Evolutionary conservation across 108 stramenopile species (phyloP), one percentile per base, ranked within the genome.

Genomic region (Nannochloropsis salina): DNA sequence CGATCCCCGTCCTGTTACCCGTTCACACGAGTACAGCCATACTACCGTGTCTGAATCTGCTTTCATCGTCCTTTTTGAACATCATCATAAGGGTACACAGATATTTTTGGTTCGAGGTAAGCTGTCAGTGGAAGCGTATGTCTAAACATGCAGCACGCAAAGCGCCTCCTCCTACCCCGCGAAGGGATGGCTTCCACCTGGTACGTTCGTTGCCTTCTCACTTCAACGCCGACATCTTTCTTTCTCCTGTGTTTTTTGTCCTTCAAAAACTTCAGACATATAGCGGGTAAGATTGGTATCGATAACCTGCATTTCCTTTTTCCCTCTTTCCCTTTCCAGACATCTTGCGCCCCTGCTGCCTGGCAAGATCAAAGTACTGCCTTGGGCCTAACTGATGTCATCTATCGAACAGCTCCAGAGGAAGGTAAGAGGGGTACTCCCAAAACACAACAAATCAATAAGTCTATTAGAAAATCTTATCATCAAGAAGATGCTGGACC

Each of bases 331-430:
- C 81, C 8, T 15, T 41, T 9, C 22, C 41, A 41, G 22, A 81
- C 40, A 11, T 81, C 81, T 41, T 31, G 22, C 81, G 81, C 12
- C 2, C 81, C 81, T 12, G 81, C 81, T n/a, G 81, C 41, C 6
- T 81, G 81, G 81, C 81, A 41, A 41, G 81, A 81, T 81, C 81
- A 12, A 41, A 81, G 81, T 40, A n/a, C 20, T 31, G 22, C 81
- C 22, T 40, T 81, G 8, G 81, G 81, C 22, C 41, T 81, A 11
- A 31, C 22, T 11, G 81, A 81, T 31, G 81, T 81, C 40, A 81
- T 74, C n/a, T 74, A 74, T 74, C 61, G 61, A 15, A n/a, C n/a
- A 15, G 61, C 61, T n/a, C 61, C 61, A n/a, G 20, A 74, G n/a
- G 61, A 74, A 8, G 61, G 61, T 74, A 3, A 74, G 15, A 51